A percentile compares a stretch with the other conserved stretches of the same genome.
These are phyloP conservation scores for Pyrenopolyporus hunteri DNA, from an alignment of 495 filamentous ascomycete genomes.

Conservation along the genomic window DNA sequence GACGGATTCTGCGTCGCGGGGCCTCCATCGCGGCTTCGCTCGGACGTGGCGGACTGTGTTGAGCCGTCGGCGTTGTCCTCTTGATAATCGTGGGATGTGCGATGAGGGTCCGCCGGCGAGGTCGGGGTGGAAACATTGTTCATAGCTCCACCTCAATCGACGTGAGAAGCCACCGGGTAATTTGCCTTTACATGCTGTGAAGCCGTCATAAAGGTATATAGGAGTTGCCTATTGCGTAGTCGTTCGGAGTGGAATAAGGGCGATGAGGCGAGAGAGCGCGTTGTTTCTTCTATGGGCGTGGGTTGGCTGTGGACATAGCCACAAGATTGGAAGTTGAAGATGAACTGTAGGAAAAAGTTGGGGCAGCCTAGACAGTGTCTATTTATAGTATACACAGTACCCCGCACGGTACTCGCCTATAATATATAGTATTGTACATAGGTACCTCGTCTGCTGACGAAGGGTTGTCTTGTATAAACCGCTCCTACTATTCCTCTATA, in stretches of 20 bases:
- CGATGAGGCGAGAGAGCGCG: slow-evolving; percentile 9
- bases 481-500: neutral
- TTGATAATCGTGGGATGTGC: slow-evolving; percentile 39
- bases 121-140: slow-evolving; percentile 69
- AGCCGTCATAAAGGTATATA: slow-evolving; percentile 26
- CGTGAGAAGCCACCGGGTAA: slow-evolving; percentile 38
- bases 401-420: no score
- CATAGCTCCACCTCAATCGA: slow-evolving; percentile 63
- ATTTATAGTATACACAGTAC: no score
- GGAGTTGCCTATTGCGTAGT: slow-evolving; percentile 12
- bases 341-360: slow-evolving; percentile 1
- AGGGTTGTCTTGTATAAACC: no score
- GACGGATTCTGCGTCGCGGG: slow-evolving; percentile 28
- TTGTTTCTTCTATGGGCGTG: slow-evolving; percentile 19
- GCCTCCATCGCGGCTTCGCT: slow-evolving; percentile 22
- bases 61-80: slow-evolving; percentile 41
- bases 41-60: slow-evolving; percentile 35
- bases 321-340: slow-evolving; percentile 16
- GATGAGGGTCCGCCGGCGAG: slow-evolving; percentile 55
- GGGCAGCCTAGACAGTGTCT: neutral
- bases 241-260: slow-evolving; percentile 11
- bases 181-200: slow-evolving; percentile 44
- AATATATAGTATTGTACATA: no score
- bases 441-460: no score
- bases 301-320: slow-evolving; percentile 2